Base-by-base conservation (phyloP, 176 grass and related monocot genomes). In the Carex parvula region DNA sequence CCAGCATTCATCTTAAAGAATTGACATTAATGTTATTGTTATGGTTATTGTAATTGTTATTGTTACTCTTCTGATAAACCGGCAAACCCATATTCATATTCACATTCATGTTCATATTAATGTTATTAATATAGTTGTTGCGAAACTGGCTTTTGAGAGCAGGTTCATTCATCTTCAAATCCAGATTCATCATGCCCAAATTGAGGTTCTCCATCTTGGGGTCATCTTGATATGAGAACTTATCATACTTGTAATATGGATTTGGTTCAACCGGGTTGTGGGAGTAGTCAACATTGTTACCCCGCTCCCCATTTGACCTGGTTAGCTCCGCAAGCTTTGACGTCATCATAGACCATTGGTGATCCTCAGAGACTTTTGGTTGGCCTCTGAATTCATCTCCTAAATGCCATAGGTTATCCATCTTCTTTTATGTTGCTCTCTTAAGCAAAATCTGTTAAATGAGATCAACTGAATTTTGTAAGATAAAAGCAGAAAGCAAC, bases 271-370 rank as follows among this genome's bases (percentile, higher is more conserved):
- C 75, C 0, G 86, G 56, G 68, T 94, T 94, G 79, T 87, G 59
- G 0, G 84, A 53, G 39, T 91, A 94, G 60, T 98, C 89, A 68
- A 93, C 78, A 76, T 93, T 94, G 59, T 98, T 95, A 79, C 83
- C 89, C 85, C 91, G 89, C 56, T 98, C 92, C 12, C 61, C 83
- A 72, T 90, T 93, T 3, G 89, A 90, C 85, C 79, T 88, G 60
- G 93, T 93, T 67, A 98, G 80, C 96, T 98, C 93, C 14, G 89
- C 88, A n/a, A 98, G 86, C 89, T 98, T 98, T 11, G 96, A 95
- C 3, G 96, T 98, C 87, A 98, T 95, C 59, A 98, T 84, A 32
- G 91, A 95, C 96, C 96, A 98, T 83, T 98, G 96, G 57, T 89
- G 89, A 56, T 98, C 96, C 88, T 98, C 96, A n/a, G 60, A 79